Percentiles rank a stretch among this genome's conserved stretches.
These are phyloP conservation scores for Gynochthodes officinalis DNA, from an alignment of 257 asterid species.

Conservation along the genomic window DNA sequence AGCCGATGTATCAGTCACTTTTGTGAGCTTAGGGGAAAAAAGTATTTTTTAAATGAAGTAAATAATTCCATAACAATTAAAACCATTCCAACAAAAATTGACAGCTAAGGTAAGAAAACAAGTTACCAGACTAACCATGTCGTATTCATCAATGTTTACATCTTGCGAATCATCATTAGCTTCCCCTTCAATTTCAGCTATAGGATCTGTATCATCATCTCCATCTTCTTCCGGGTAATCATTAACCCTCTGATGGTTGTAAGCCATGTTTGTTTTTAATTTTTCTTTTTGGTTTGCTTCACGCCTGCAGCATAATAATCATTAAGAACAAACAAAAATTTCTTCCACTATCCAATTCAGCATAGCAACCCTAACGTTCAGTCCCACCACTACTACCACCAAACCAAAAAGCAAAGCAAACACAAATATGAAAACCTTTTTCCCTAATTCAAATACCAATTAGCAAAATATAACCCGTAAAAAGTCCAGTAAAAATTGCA, in stretches of 20 bases:
- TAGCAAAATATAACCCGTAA: not conserved
- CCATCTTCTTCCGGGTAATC: slow-evolving; percentile 41
- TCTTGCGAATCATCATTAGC: slow-evolving; percentile 38
- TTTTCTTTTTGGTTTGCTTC: not conserved
- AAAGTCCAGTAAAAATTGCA: not conserved
- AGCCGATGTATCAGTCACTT: slow-evolving; percentile 76
- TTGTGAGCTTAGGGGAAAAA: slow-evolving; percentile 37
- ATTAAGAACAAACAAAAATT: not conserved
- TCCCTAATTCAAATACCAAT: not conserved
- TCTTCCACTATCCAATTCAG: not conserved
- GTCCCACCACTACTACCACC: not conserved
- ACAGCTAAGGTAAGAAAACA: not conserved
- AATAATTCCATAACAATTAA: not conserved
- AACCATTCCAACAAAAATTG: not conserved
- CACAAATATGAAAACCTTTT: not conserved
- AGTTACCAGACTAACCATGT: slow-evolving; percentile 44
- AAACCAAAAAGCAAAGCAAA: not conserved
- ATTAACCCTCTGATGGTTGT: slow-evolving; percentile 27
- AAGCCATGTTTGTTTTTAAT: slow-evolving; percentile 26
- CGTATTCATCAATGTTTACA: slow-evolving; percentile 53
- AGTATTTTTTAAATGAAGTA: not conserved
- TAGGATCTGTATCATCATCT: slow-evolving; percentile 35
- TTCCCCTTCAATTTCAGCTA: slow-evolving; percentile 51
- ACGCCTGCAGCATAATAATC: not conserved
- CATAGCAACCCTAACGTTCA: not conserved